These are phyloP conservation scores for Yarrowia sp. DNA, from an alignment of 805 yeast genomes.

Conservation along the genomic window DNA sequence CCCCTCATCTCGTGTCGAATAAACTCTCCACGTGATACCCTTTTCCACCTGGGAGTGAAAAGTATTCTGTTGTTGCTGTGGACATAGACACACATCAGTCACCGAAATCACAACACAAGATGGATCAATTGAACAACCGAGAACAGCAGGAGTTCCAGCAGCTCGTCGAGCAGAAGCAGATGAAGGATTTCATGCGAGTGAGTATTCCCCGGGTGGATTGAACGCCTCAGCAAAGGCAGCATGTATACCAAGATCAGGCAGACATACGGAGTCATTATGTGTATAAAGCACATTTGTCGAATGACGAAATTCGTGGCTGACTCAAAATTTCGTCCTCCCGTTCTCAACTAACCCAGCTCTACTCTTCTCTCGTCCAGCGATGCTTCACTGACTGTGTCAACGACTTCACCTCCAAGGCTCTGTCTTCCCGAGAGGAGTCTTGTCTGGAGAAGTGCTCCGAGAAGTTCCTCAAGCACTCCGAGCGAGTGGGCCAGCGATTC, in stretches of 20 bases:
- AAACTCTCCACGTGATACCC: constrained; percentile 38
- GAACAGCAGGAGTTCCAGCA: constrained; percentile 98
- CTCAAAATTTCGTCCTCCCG: no score
- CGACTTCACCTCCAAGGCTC: constrained; percentile 91
- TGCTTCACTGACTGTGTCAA: constrained; percentile 98
- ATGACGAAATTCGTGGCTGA: no score
- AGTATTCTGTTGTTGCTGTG: constrained; percentile 31
- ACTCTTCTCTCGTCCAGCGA: constrained; percentile 93
- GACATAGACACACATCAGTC: constrained; percentile 29
- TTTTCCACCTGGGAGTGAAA: constrained; percentile 39
- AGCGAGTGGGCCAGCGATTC: constrained; percentile 98
- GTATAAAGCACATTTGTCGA: no score
- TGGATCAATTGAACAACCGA: constrained; percentile 94
- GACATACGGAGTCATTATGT: no score
- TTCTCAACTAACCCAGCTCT: constrained; percentile 53
- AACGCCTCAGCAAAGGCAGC: no score
- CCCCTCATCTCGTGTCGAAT: neutral
- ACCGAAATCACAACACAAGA: constrained; percentile 47
- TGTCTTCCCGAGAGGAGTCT: constrained; percentile 81
- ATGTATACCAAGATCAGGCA: no score
- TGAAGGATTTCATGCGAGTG: constrained; percentile 97
- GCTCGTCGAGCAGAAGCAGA: constrained; percentile 94
- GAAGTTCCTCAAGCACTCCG: constrained; percentile 96
- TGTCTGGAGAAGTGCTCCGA: constrained; percentile 94
- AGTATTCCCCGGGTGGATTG: constrained; percentile 43